Base-by-base conservation (phyloP, 2,329 filamentous ascomycete species). In the Arthrobotrys megalospora region DNA sequence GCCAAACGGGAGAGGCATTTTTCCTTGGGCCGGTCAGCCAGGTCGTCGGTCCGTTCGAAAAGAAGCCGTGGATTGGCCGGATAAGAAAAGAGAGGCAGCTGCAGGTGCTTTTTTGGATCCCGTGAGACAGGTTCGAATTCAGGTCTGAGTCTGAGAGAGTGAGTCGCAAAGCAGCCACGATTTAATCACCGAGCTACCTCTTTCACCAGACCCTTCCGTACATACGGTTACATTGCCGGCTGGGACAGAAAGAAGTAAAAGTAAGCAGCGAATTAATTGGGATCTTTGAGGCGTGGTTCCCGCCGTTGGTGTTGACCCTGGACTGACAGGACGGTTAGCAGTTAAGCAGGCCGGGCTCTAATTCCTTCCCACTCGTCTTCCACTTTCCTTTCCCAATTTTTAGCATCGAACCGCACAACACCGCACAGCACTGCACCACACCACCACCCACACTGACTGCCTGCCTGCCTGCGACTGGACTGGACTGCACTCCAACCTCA, bases 81-180 rank as follows among this genome's bases (percentile, higher is more conserved):
- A 63, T 64, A 78, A 72, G 67, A 72, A 65, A 53, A 69, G 60
- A 55, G 41, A 71, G 66, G 53, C 66, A 76, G 62, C 75, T 78
- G 75, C 75, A 78, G 67, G 75, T 78, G 75, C 75, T 65, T 62
- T 70, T 72, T 78, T 78, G 75, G 75, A 72, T 72, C 67, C 62
- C 73, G 73, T 77, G 73, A 77, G 67, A 78, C 75, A 72, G 43
- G 21, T 65, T 75, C 47, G 34, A 43, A 55, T 68, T 55, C 12
- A 32, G 34, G 47, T 68, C 55, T 60, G 36, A 60, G 53, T 60
- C 36, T 43, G 36, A 14, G 48, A 60, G 53, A 60, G 53, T 71
- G 67, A 69, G 65, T 76, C 72, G 72, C 62, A 67, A 62, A 62
- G 28, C 65, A 65, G 55, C 55, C 55, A 60, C 55, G 55, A 60